These are phyloP conservation scores for Amanita fuliginea DNA, from an alignment of 768 basidiomycete genomes.

Conservation along the genomic window DNA sequence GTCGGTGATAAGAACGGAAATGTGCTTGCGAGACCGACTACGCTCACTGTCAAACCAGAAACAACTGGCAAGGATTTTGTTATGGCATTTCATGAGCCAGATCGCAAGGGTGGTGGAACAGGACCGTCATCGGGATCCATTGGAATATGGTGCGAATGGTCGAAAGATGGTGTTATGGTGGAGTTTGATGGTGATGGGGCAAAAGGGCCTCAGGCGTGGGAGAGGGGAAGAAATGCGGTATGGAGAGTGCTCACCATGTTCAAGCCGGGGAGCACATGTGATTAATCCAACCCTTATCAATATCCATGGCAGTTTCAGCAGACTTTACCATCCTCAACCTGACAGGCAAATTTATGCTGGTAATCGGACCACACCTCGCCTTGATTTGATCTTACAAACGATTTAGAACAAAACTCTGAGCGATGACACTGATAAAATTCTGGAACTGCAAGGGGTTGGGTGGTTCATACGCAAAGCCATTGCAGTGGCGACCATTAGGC, in stretches of 20 bases:
- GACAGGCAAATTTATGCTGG: constrained; percentile 3
- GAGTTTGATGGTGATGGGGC: constrained; percentile 66
- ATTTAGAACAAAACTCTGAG: constrained; percentile 59
- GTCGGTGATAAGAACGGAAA: constrained; percentile 27
- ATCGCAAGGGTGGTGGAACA: constrained; percentile 82
- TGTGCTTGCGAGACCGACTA: constrained; percentile 21
- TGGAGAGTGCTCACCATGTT: constrained; percentile 74
- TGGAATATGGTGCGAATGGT: constrained; percentile 93
- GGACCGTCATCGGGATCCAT: constrained; percentile 80
- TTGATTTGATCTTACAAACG: neutral
- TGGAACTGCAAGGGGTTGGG: constrained; percentile 58
- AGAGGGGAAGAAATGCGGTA: constrained; percentile 67
- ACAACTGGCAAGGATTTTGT: constrained; percentile 78
- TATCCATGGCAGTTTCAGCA: constrained; percentile 4
- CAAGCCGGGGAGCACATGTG: constrained; percentile 6
- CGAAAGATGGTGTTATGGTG: constrained; percentile 69
- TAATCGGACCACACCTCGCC: neutral
- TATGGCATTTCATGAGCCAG: constrained; percentile 67
- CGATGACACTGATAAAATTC: constrained; percentile 50
- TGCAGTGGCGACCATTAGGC: constrained; percentile 40
- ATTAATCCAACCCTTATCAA: neutral
- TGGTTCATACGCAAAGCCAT: constrained; percentile 67
- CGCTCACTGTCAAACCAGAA: constrained; percentile 30
- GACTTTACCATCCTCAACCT: constrained; percentile 4
- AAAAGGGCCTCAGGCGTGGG: constrained; percentile 69